Evolutionary conservation across 345 rosid species (phyloP), one percentile per base, ranked within the genome.

Genomic region (Gossypium raimondii): DNA sequence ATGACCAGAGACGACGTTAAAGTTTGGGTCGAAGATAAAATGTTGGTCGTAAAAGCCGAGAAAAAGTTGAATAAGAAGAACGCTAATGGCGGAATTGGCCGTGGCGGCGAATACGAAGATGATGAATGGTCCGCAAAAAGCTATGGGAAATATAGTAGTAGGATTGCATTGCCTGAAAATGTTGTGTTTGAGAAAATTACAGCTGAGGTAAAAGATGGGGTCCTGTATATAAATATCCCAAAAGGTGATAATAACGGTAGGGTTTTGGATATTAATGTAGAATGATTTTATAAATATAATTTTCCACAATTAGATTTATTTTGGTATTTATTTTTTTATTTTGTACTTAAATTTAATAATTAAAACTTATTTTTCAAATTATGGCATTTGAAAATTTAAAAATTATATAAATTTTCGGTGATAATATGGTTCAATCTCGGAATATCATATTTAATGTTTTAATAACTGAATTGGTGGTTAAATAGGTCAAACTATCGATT

Each of bases 121-220:
- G 87, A 60, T 17, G 92, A 79, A 4, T 88, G 92, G 92, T 79
- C 89, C 0, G 82, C 85, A 0, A 84, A 82, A 55, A 88, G 92
- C 65, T 88, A 85, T 34, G 92, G 93, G 13, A 81, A 79, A 68
- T 90, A 87, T 56, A 82, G 77, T 29, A 59, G 83, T 65, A 80
- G 92, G 67, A 90, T 90, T 56, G 91, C 86, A 1, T 68, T 90
- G 88, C 92, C 90, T 6, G 96, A 89, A 74, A 87, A 86, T 50
- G 75, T 86, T 44, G 52, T 79, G 78, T 84, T 86, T 69, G 91
- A 88, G 85, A 88, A 87, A 66, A 87, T 90, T 2, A 81, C 62
- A 22, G 94, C 94, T 2, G 94, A 83, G 81, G 90, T 88, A 18
- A 88, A 57, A 67, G 89, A 88, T 81, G 94, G 90, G 12, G 94